These are phyloP conservation scores for Thermothielavioides terrestris DNA, from an alignment of 495 filamentous ascomycete genomes.

Conservation along the genomic window DNA sequence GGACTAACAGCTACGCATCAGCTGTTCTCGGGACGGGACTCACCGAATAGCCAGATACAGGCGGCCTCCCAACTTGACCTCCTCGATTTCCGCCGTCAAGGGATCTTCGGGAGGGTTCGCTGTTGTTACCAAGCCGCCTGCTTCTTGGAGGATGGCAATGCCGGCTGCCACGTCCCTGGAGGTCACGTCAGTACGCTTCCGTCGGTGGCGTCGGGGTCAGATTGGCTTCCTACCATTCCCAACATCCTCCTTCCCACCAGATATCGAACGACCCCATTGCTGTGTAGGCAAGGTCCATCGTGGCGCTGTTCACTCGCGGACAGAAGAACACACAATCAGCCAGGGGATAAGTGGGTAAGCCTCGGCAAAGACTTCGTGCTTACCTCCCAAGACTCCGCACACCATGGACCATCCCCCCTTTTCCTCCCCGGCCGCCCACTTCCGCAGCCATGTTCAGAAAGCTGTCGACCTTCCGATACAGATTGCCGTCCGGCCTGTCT, in stretches of 20 bases:
- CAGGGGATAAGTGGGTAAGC: not conserved
- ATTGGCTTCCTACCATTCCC: constrained; percentile 49
- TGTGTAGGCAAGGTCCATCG: constrained; percentile 65
- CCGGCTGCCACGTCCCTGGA: constrained; percentile 68
- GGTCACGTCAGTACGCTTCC: not conserved
- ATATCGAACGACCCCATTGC: constrained; percentile 64
- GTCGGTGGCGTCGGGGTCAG: not conserved
- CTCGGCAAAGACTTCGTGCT: constrained; percentile 2
- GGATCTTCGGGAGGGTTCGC: constrained; percentile 54
- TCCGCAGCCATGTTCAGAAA: constrained; percentile 64
- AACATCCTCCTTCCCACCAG: constrained; percentile 81
- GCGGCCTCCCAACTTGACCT: constrained; percentile 50
- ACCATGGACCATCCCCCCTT: constrained; percentile 73
- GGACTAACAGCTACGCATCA: too few species aligned
- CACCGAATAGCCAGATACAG: constrained; percentile 58
- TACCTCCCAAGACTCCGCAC: constrained; percentile 55
- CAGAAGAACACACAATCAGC: constrained; percentile 1
- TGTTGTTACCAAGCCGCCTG: constrained; percentile 58
- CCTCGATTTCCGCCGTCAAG: constrained; percentile 46
- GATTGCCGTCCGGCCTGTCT: constrained; percentile 51
- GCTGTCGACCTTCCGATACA: constrained; percentile 58
- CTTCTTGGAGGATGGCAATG: constrained; percentile 67
- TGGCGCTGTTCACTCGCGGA: constrained; percentile 39
- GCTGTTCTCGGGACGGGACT: constrained; percentile 8
- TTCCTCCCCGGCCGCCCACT: constrained; percentile 47